phyloP scores from a whole-genome alignment of 176 grass and related monocot genomes.

The Triticum dicoccoides region DNA sequence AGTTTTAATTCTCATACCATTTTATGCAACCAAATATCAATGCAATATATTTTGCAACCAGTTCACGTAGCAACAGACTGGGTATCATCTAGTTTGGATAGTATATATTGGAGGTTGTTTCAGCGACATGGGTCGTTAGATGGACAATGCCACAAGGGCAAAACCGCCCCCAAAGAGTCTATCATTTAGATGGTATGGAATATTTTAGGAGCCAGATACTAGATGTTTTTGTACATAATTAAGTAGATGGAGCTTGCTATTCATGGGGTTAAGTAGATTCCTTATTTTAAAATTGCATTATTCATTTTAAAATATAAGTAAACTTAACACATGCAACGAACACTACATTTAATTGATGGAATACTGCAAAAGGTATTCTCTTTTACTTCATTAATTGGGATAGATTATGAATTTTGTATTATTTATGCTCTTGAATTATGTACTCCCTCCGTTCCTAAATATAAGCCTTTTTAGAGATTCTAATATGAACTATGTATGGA shows the following conservation, averaged over 20 bases:
- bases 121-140: background rate
- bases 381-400: background rate
- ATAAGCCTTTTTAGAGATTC: no score
- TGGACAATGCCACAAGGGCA: background rate
- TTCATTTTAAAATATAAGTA: background rate
- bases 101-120: no score
- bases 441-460: background rate
- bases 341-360: background rate
- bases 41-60: no score
- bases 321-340: background rate
- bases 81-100: no score
- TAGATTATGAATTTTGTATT: background rate
- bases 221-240: background rate
- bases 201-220: background rate
- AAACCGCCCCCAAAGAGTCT: background rate
- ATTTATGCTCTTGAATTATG: background rate
- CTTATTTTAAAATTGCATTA: background rate
- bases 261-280: background rate
- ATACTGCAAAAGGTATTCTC: background rate
- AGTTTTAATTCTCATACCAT: no score
- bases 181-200: conserved; percentile 4
- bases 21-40: no score
- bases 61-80: no score
- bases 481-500: no score
- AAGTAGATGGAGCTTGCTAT: background rate